Evolutionary conservation across 768 basidiomycete genomes (phyloP).

Genomic region (Lyophyllum decastes): DNA sequence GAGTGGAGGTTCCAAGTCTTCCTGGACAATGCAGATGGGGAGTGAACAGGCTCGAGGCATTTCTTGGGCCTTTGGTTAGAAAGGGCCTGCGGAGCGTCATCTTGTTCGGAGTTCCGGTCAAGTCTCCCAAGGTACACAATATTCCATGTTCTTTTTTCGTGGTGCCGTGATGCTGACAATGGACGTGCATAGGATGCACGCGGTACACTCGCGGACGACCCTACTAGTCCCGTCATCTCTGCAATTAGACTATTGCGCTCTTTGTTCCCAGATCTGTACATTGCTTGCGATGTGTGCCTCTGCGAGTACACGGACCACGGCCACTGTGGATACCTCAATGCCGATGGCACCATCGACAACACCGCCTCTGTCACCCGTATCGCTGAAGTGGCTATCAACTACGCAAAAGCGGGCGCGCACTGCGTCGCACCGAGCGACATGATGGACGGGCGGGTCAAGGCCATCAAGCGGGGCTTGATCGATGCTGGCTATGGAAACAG

Average conservation of each 20-base stretch:
- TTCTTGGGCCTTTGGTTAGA: constrained; percentile 82
- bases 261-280: constrained; percentile 83
- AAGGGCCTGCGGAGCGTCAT: constrained; percentile 93
- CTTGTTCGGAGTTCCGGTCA: constrained; percentile 89
- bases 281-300: constrained; percentile 96
- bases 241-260: constrained; percentile 79
- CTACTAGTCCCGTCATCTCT: constrained; percentile 87
- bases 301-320: constrained; percentile 99
- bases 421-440: constrained; percentile 99
- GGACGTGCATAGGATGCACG: constrained; percentile 60
- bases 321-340: constrained; percentile 84
- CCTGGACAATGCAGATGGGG: constrained; percentile 95
- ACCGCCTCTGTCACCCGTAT: constrained; percentile 83
- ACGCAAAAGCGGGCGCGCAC: constrained; percentile 95
- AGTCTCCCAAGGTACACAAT: constrained; percentile 68
- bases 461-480: constrained; percentile 86
- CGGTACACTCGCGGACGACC: constrained; percentile 91
- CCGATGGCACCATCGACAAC: constrained; percentile 77
- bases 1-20: constrained; percentile 71
- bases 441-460: constrained; percentile 96
- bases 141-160: not conserved
- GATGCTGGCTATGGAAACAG: constrained; percentile 83
- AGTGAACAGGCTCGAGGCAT: constrained; percentile 85
- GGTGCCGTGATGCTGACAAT: not conserved
- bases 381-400: constrained; percentile 88